Base-by-base conservation (phyloP, 2,329 filamentous ascomycete species). In the Stachybotrys elegans region DNA sequence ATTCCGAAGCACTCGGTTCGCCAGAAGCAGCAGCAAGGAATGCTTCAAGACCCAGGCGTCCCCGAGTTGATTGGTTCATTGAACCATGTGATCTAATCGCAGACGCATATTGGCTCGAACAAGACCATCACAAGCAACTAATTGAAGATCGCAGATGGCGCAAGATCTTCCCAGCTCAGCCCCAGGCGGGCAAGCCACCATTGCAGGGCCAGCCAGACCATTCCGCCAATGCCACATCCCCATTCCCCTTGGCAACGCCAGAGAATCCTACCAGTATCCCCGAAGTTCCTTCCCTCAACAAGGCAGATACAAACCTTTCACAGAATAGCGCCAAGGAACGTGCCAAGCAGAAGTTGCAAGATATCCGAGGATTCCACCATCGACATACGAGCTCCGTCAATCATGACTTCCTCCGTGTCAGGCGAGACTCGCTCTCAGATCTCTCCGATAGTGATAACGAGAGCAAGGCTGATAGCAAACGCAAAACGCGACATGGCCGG, bases 101-200 rank as follows among this genome's bases (percentile, higher is more conserved):
- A 5, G 93, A 98, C 68, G 76, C 86, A 2, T 88, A 91, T 57
- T 98, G 93, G 93, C 69, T 94, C 19, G 89, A 96, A 60, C 83
- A 91, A 56, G 80, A 78, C 23, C 73, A 84, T 46, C 90, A 96
- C 63, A 94, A 91, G 61, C 76, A 75, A 42, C 72, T 90, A 22
- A 84, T 95, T 34, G 87, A 95, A 58, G 86, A 95, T 62, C 81
- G 83, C 13, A 72, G 88, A 55, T 89, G 89, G 57, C 76, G 79
- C 39, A 83, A 78, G 45, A 79, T 96, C 13, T 94, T 87, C 49
- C 73, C 79, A 2, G 6, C 53, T 48, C 27, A 56, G 57, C 19
- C 39, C 56, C 31, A 58, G 53, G 23, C 54, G 59, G 12, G 58
- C 63, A 16, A 54, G 43, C 62, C 63, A 3, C 55, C 55, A 23